Evolutionary conservation across 768 basidiomycete species (phyloP).

Genomic region (Lepiota subincarnata): DNA sequence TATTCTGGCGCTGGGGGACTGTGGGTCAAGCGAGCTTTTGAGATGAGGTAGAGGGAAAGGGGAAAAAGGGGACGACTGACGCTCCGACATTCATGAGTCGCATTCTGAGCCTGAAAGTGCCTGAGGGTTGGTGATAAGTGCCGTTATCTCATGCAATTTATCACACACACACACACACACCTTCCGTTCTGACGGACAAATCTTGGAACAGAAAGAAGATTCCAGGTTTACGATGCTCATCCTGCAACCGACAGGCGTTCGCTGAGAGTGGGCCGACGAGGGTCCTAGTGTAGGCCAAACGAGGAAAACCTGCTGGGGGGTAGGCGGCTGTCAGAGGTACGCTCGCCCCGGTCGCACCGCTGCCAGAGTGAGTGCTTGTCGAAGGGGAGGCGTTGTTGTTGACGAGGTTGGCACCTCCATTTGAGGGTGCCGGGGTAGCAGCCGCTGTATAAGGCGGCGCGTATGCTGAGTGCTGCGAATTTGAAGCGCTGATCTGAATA

Average conservation of each 20-base stretch:
- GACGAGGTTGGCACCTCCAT: background rate
- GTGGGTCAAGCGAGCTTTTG: constrained; percentile 15
- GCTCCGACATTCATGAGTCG: constrained; percentile 87
- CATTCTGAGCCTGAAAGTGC: constrained; percentile 81
- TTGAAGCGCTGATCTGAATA: constrained; percentile 5
- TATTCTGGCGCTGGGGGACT: constrained; percentile 73
- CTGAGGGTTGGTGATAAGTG: constrained; percentile 31
- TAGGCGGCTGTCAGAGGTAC: constrained; percentile 17
- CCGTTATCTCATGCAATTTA: background rate
- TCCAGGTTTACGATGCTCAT: constrained; percentile 81
- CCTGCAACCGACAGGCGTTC: constrained; percentile 78
- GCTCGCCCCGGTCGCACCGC: background rate
- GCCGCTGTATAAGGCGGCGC: background rate
- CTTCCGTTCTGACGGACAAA: constrained; percentile 90
- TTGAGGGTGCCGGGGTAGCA: background rate
- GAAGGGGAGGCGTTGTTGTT: no score
- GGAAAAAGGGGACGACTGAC: constrained; percentile 49
- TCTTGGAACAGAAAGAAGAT: constrained; percentile 97
- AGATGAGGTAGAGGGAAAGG: background rate
- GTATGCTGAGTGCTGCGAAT: background rate
- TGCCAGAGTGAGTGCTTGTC: background rate
- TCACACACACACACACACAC: constrained; percentile 32
- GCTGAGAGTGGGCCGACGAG: constrained; percentile 87
- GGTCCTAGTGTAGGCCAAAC: constrained; percentile 72
- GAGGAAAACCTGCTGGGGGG: constrained; percentile 33